Evolutionary conservation across 805 yeast genomes (phyloP).

Genomic region (Candida schatavii): DNA sequence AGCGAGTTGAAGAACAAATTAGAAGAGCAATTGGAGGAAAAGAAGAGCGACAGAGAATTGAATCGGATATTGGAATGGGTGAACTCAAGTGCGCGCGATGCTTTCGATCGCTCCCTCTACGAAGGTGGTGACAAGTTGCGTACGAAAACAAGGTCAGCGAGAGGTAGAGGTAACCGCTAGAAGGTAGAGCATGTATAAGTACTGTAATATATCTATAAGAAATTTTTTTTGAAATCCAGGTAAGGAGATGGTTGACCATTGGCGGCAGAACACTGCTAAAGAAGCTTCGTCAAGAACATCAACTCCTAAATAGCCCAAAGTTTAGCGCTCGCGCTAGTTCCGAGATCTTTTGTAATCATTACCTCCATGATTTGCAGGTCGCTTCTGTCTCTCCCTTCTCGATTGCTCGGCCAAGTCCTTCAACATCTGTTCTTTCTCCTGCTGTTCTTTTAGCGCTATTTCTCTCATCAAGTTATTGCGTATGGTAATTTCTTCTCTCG

Average conservation of each 20-base stretch:
- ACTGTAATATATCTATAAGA: conserved; percentile 9
- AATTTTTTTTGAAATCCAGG: no score
- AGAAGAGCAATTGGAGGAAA: conserved; percentile 25
- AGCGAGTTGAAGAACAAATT: conserved; percentile 22
- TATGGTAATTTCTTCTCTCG: conserved; percentile 24
- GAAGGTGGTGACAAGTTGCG: conserved; percentile 48
- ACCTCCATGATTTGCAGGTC: conserved; percentile 7
- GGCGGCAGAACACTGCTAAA: background rate
- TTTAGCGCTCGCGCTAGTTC: background rate
- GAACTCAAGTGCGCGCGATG: conserved; percentile 53
- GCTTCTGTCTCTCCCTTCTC: conserved; percentile 16
- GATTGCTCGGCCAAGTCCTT: conserved; percentile 26
- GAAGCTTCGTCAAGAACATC: no score
- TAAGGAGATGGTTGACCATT: background rate
- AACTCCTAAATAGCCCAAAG: no score
- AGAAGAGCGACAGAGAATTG: conserved; percentile 39
- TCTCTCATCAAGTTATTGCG: conserved; percentile 26
- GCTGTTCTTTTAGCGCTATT: conserved; percentile 22
- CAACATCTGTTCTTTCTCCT: conserved; percentile 27
- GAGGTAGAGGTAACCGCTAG: background rate
- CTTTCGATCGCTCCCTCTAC: conserved; percentile 50
- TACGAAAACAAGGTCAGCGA: conserved; percentile 9
- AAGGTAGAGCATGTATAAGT: conserved; percentile 4
- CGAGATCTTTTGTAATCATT: conserved; percentile 2
- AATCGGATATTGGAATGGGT: conserved; percentile 59